Evolutionary conservation across 257 asterid genomes (phyloP).

Genomic region (Leptodermis oblonga): DNA sequence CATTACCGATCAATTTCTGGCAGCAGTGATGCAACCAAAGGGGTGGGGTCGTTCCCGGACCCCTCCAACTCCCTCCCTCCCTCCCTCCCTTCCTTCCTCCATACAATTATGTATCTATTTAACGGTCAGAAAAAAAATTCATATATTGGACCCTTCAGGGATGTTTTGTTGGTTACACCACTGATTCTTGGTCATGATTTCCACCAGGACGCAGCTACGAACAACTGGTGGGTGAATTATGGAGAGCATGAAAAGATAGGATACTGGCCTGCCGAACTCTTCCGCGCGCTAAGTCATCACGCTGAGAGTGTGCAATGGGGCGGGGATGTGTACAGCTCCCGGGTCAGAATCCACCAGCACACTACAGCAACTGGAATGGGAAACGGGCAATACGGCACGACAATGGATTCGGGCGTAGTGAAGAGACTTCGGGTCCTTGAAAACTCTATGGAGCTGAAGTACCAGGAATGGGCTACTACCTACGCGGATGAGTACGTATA

Average conservation of each 20-base stretch:
- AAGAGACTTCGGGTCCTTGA: slow-evolving; percentile 45
- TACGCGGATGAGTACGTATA: slow-evolving; percentile 47
- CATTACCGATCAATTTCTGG: too few relatives aligned
- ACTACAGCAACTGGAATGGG: slow-evolving; percentile 60
- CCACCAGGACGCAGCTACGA: slow-evolving; percentile 47
- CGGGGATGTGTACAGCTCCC: slow-evolving; percentile 66
- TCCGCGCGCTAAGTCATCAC: slow-evolving; percentile 18
- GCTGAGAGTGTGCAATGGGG: slow-evolving; percentile 66
- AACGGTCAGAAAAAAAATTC: too few relatives aligned
- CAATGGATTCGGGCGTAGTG: slow-evolving; percentile 32
- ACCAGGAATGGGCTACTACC: slow-evolving; percentile 32
- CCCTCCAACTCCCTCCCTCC: too few relatives aligned
- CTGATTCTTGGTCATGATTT: too few relatives aligned
- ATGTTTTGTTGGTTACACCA: too few relatives aligned
- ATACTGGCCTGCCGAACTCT: slow-evolving; percentile 59
- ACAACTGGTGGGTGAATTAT: slow-evolving; percentile 67
- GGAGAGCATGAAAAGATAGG: slow-evolving; percentile 42
- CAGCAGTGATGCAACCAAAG: too few relatives aligned
- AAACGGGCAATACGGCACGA: slow-evolving; percentile 33
- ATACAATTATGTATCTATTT: too few relatives aligned
- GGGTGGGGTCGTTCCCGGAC: too few relatives aligned
- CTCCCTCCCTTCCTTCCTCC: too few relatives aligned
- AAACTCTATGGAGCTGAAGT: slow-evolving; percentile 25
- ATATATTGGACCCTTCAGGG: too few relatives aligned
- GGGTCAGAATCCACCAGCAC: slow-evolving; percentile 46